phyloP scores from a whole-genome alignment of 257 asterid genomes.

The Verbascum thapsus region DNA sequence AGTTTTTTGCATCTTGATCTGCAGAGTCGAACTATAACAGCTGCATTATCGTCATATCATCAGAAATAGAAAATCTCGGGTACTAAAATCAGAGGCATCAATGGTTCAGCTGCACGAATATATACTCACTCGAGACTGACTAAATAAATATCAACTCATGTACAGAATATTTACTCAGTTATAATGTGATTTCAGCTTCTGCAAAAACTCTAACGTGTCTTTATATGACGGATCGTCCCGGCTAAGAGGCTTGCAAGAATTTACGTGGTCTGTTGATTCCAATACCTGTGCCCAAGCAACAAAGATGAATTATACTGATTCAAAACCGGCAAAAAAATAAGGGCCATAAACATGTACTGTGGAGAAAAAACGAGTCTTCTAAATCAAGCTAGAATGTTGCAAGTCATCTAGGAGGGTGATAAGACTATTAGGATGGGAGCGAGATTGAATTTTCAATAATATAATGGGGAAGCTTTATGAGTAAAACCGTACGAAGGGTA shows the following conservation, averaged over 20 bases:
- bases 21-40: background rate
- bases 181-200: conserved; percentile 66
- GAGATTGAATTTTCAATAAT: no score
- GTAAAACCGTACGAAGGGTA: no score
- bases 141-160: conserved; percentile 13
- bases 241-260: conserved; percentile 93
- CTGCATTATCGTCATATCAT: no score
- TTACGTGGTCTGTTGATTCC: conserved; percentile 96
- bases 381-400: background rate
- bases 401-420: background rate
- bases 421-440: no score
- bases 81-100: no score
- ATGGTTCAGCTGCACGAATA: conserved; percentile 1
- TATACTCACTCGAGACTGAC: background rate
- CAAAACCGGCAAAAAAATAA: background rate
- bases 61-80: no score
- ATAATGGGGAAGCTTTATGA: no score
- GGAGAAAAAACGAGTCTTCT: background rate
- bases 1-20: background rate
- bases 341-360: background rate
- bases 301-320: background rate
- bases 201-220: conserved; percentile 79
- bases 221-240: conserved; percentile 83
- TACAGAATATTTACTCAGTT: conserved; percentile 31
- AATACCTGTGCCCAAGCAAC: conserved; percentile 58